A percentile compares a stretch with the other conserved stretches of the same genome.
These are phyloP conservation scores for Acorus gramineus DNA, from an alignment of 106 monocot genomes.

Conservation along the genomic window DNA sequence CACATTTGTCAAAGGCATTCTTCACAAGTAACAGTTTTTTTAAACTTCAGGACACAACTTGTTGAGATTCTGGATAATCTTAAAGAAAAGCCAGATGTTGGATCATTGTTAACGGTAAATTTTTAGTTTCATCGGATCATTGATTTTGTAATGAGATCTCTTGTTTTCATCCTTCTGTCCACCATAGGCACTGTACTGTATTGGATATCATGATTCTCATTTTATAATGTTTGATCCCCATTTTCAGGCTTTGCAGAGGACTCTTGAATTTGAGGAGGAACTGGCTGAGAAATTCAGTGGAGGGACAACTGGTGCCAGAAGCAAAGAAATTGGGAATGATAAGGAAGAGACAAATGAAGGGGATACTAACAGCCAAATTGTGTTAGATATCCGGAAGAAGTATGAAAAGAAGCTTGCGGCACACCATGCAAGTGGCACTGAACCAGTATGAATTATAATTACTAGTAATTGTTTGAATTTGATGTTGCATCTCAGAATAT, in stretches of 20 bases:
- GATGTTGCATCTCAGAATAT: constrained; percentile 2
- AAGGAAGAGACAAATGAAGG: constrained; percentile 57
- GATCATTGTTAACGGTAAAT: constrained; percentile 69
- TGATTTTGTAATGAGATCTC: background rate
- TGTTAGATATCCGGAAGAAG: constrained; percentile 85
- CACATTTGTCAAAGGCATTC: no score
- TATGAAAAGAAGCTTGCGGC: constrained; percentile 79
- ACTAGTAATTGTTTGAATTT: background rate
- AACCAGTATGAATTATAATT: constrained; percentile 35
- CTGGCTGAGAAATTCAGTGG: constrained; percentile 91
- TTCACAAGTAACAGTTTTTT: background rate
- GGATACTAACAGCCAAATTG: constrained; percentile 49
- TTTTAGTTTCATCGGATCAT: background rate
- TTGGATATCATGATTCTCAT: no score
- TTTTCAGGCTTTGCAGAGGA: constrained; percentile 83
- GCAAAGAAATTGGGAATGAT: constrained; percentile 54
- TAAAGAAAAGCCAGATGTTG: constrained; percentile 98
- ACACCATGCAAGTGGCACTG: constrained; percentile 40
- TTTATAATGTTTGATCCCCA: background rate
- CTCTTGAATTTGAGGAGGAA: constrained; percentile 97
- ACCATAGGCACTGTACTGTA: no score
- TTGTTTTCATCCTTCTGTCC: no score
- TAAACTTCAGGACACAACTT: constrained; percentile 61
- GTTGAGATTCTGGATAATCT: constrained; percentile 84
- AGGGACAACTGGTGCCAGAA: constrained; percentile 42